Evolutionary conservation across 768 basidiomycete species (phyloP).

Genomic region (Macrolepiota albuminosa): DNA sequence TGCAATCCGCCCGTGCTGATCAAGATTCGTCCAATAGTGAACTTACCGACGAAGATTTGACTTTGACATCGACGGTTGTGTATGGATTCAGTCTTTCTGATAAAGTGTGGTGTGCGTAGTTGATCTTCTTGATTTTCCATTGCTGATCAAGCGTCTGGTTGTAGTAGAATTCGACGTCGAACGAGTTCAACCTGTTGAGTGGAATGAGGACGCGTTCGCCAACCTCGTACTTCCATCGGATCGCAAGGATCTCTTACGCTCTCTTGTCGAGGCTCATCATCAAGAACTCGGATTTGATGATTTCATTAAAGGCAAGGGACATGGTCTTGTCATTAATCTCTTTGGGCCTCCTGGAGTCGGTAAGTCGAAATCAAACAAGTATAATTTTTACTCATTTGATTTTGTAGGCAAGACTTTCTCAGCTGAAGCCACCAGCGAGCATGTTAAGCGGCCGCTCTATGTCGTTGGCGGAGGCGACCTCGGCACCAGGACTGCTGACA

Average conservation of each 20-base stretch:
- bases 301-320: constrained; percentile 62
- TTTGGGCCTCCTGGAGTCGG: constrained; percentile 60
- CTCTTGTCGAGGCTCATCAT: constrained; percentile 56
- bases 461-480: constrained; percentile 53
- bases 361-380: constrained; percentile 13
- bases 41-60: constrained; percentile 46
- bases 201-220: constrained; percentile 55
- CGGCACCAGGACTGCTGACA: constrained; percentile 37
- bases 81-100: constrained; percentile 60
- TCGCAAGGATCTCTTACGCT: constrained; percentile 49
- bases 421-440: constrained; percentile 55
- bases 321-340: constrained; percentile 43
- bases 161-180: constrained; percentile 60
- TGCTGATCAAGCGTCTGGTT: not conserved
- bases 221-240: constrained; percentile 53
- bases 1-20: constrained; percentile 12
- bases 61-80: constrained; percentile 51
- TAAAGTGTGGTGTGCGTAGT: constrained; percentile 51
- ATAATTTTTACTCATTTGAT: not conserved
- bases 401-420: constrained; percentile 50
- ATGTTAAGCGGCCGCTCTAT: constrained; percentile 48
- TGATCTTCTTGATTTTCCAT: not conserved
- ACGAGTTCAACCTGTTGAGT: constrained; percentile 45
- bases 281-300: constrained; percentile 50
- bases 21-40: constrained; percentile 21